These are phyloP conservation scores for Penicillium sp. DNA, from an alignment of 2,329 filamentous ascomycete genomes.

Conservation along the genomic window DNA sequence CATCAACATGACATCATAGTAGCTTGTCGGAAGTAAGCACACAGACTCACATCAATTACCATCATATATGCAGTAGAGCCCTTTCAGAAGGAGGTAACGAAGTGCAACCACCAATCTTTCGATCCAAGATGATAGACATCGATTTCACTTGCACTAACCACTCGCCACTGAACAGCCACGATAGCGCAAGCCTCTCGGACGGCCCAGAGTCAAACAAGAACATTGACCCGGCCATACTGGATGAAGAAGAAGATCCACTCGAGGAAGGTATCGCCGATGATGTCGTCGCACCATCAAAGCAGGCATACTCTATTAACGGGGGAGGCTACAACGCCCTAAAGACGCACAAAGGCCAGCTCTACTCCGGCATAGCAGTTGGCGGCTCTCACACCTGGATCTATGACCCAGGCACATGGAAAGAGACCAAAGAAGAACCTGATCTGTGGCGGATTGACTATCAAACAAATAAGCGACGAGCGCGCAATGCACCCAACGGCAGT, in stretches of 20 bases:
- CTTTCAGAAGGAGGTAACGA: too few relatives aligned
- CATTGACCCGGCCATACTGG: slow-evolving; percentile 15
- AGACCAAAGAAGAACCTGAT: slow-evolving; percentile 43
- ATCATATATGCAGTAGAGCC: not conserved
- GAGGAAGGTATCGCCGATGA: slow-evolving; percentile 20
- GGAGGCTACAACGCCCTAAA: slow-evolving; percentile 40
- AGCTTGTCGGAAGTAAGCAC: not conserved
- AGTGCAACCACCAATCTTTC: not conserved
- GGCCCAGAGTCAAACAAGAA: not conserved
- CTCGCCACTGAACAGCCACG: not conserved
- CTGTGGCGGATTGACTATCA: slow-evolving; percentile 40
- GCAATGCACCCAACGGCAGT: slow-evolving; percentile 39
- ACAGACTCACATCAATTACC: not conserved
- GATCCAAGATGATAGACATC: not conserved
- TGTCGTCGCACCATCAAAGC: slow-evolving; percentile 4
- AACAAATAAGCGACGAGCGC: slow-evolving; percentile 37
- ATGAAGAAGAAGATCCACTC: slow-evolving; percentile 30
- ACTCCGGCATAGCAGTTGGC: slow-evolving; percentile 44
- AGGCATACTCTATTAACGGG: slow-evolving; percentile 9
- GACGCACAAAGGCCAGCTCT: slow-evolving; percentile 39
- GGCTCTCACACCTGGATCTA: slow-evolving; percentile 45
- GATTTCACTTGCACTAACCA: not conserved
- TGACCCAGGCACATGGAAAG: slow-evolving; percentile 40
- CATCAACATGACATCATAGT: slow-evolving; percentile 14
- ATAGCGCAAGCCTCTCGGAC: not conserved